Evolutionary conservation across 2,329 filamentous ascomycete genomes (phyloP).

Genomic region (Purpureocillium lavendulum): DNA sequence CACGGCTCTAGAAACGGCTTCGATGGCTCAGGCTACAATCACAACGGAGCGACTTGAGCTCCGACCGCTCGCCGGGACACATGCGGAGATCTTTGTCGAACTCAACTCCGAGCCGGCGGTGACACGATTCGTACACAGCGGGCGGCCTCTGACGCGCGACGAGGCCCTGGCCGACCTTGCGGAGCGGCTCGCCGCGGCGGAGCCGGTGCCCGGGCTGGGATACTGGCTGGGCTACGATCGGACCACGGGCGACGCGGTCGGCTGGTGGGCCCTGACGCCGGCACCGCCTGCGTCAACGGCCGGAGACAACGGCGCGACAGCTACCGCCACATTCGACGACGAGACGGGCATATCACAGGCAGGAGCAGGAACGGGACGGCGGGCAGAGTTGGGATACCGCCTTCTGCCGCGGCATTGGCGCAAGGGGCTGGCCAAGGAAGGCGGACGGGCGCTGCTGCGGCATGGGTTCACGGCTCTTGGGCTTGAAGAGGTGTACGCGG

Average conservation of each 20-base stretch:
- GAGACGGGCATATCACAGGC: too few relatives aligned
- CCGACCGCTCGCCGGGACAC: too few relatives aligned
- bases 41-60: too few relatives aligned
- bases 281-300: too few relatives aligned
- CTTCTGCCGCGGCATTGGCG: slow-evolving; percentile 19
- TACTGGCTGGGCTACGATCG: background rate
- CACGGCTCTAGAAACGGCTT: too few relatives aligned
- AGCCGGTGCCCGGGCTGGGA: background rate
- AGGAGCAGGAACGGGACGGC: background rate
- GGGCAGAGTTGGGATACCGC: slow-evolving; percentile 17
- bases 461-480: slow-evolving; percentile 19
- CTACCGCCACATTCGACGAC: too few relatives aligned
- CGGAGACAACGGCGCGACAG: too few relatives aligned
- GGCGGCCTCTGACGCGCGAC: too few relatives aligned
- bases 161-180: background rate
- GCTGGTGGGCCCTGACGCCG: slow-evolving; percentile 20
- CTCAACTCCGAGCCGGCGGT: too few relatives aligned
- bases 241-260: slow-evolving; percentile 15
- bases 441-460: slow-evolving; percentile 16
- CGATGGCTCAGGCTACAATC: too few relatives aligned
- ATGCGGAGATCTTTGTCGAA: too few relatives aligned
- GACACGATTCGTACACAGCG: too few relatives aligned
- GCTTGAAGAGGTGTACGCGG: slow-evolving; percentile 12
- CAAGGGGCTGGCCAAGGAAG: slow-evolving; percentile 21
- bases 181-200: background rate